Evolutionary conservation across 2,329 filamentous ascomycete genomes (phyloP), one percentile per base, ranked within the genome.

Genomic region (Gaeumannomyces sp.): DNA sequence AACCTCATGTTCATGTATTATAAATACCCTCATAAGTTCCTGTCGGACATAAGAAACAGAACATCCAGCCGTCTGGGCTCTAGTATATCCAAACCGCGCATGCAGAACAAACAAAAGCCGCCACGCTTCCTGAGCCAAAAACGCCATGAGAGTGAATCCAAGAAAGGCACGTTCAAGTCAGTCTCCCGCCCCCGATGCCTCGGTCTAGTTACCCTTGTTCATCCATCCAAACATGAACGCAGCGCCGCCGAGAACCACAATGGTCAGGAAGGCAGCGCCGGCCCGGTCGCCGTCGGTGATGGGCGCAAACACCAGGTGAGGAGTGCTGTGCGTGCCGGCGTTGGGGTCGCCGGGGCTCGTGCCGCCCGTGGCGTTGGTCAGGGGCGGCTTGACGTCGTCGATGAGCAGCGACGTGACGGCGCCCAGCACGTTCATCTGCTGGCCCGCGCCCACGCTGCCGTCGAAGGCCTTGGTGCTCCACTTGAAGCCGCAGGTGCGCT

Each of bases 401-500:
- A 79, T 71, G n/a, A 83, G 72, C 22, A 77, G 76, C 2, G 77
- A 76, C 63, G 80, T 79, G 58, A 87, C 78, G 19, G 83, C 77
- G 50, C 80, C 79, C 57, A 85, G 75, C 0, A 81, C 83, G 67
- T 80, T 81, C 73, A 86, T 81, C 72, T 85, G 80, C 72, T 86
- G 80, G 60, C 84, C 83, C 66, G 84, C 81, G 63, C 83, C 81
- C 29, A 76, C 76, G 28, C 81, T 81, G 38, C 79, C 79, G 70
- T 85, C 83, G 68, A 79, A 84, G 1, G 71, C 72, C 2, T 72
- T 75, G 3, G 72, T 69, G 50, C 76, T 79, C 85, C 85, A 89
- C 62, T 76, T 75, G 31, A 84, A 78, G 11, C 84, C 82, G 71
- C 86, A 89, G 25, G 76, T 73, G 38, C 77, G 76, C 22, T 79